Evolutionary conservation across 2,329 filamentous ascomycete species (phyloP).

Genomic region (Epicoccum sorghinum): DNA sequence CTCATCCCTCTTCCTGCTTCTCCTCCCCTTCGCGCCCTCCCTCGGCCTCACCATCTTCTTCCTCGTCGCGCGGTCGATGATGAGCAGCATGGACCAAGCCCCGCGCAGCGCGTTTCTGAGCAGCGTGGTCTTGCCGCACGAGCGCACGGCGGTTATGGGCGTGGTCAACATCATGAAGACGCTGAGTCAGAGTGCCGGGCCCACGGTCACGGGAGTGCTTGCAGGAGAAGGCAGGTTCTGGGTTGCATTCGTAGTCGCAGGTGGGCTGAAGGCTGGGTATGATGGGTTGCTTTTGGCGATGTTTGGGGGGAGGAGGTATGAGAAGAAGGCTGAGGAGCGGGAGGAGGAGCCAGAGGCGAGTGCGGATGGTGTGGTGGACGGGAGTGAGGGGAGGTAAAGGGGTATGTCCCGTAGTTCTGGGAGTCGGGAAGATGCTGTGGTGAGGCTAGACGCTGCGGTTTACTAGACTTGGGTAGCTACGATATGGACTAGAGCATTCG

Average conservation of each 20-base stretch:
- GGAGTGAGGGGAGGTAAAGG: not conserved
- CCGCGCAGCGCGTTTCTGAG: constrained; percentile 46
- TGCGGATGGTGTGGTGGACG: not conserved
- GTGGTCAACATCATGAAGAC: constrained; percentile 48
- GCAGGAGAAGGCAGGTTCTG: constrained; percentile 43
- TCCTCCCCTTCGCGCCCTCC: constrained; percentile 30
- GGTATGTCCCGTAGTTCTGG: too few relatives aligned
- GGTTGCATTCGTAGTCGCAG: constrained; percentile 49
- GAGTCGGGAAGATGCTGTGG: too few relatives aligned
- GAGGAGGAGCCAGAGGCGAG: constrained; percentile 1
- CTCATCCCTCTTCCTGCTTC: constrained; percentile 41
- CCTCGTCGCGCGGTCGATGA: constrained; percentile 36
- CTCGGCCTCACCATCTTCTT: constrained; percentile 39
- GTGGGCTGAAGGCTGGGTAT: constrained; percentile 43
- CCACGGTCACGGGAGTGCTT: constrained; percentile 44
- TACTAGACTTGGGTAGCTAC: too few relatives aligned
- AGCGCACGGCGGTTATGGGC: constrained; percentile 50
- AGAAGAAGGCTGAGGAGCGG: not conserved
- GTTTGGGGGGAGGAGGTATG: constrained; percentile 42
- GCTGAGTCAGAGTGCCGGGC: constrained; percentile 43
- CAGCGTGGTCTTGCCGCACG: constrained; percentile 40
- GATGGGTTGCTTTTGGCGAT: constrained; percentile 45
- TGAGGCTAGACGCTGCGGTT: too few relatives aligned
- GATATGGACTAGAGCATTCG: too few relatives aligned
- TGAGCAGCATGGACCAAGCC: constrained; percentile 49